Evolutionary conservation across 495 filamentous ascomycete genomes (phyloP), one percentile per base, ranked within the genome.

Genomic region (Geoglossum glabrum): DNA sequence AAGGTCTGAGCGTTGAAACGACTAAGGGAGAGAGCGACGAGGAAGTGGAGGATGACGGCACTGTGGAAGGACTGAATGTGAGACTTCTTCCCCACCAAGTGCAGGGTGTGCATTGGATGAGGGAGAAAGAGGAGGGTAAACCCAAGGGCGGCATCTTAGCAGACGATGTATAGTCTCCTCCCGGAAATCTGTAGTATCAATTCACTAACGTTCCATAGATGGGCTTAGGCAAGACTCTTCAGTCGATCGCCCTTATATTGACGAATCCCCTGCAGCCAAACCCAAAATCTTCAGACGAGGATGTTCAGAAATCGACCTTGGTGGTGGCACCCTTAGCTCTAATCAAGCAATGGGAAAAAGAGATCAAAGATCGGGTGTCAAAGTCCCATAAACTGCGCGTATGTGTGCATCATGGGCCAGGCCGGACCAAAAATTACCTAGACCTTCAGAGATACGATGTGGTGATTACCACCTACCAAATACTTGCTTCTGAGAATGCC

Each of bases 401-500:
- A 9, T 82, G 79, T 60, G 79, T 98, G 25, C 94, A 98, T 64
- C 92, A 98, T 64, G 92, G 92, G 5, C 77, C 86, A 1, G 78
- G 81, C 55, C 84, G 92, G 3, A 84, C 87, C 1, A 96, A 95
- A 64, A 73, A 80, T 3, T 78, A 79, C 60, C 73, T 77, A 50
- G 80, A 85, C 23, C 72, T 98, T 33, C 82, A 81, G 63, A 77
- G 78, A 55, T 95, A 94, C 64, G 92, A 98, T 66, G 86, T 98
- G 5, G 93, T 98, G 45, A 93, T 98, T 63, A 97, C 92, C 0
- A 98, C 92, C 0, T 98, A 96, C 63, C 87, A 95, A 61, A 90
- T 90, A 43, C 72, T 98, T 1, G 86, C 90, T 15, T 95, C 92
- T 1, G 92, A 98, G 61, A 81, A 88, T 60, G 82, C 78, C 1